Percentiles rank a stretch among this genome's conserved stretches.
These are phyloP conservation scores for Pseudogymnoascus sp. DNA, from an alignment of 2,329 filamentous ascomycete genomes.

Conservation along the genomic window DNA sequence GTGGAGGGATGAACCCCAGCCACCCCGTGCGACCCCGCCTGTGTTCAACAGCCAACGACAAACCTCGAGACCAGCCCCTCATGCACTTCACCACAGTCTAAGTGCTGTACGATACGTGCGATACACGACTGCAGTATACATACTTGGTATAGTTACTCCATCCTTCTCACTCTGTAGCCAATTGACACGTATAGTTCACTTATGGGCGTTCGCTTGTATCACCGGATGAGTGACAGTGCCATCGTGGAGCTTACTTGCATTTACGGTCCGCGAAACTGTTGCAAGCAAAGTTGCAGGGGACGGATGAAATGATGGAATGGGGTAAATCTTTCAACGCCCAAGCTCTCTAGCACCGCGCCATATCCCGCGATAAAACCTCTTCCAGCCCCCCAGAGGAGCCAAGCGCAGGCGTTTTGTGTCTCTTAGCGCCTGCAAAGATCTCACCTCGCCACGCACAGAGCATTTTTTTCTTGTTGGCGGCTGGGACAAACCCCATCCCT, in stretches of 20 bases:
- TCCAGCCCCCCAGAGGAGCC: not conserved
- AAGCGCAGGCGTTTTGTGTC: slow-evolving; percentile 4
- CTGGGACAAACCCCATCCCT: not conserved
- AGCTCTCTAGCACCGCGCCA: slow-evolving; percentile 1
- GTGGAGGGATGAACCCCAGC: slow-evolving; percentile 1
- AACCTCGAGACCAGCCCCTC: slow-evolving; percentile 1
- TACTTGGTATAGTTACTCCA: not conserved
- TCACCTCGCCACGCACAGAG: slow-evolving; percentile 3
- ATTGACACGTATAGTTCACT: slow-evolving; percentile 1
- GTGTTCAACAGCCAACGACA: not conserved
- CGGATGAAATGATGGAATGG: slow-evolving; percentile 6
- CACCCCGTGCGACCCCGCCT: slow-evolving; percentile 6
- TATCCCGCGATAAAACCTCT: not conserved
- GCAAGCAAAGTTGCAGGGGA: not conserved
- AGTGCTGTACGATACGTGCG: not conserved
- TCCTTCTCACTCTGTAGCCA: not conserved
- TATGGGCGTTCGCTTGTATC: not conserved
- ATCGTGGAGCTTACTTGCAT: slow-evolving; percentile 6
- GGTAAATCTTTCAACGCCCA: slow-evolving; percentile 1
- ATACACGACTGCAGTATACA: not conserved
- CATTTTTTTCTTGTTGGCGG: not conserved
- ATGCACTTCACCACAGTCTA: not conserved
- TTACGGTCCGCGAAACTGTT: not conserved
- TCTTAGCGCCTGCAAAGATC: slow-evolving; percentile 3
- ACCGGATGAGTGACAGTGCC: not conserved